A percentile compares a stretch with the other conserved stretches of the same genome.
Evolutionary conservation across 2,329 filamentous ascomycete genomes (phyloP).

Genomic region (Scorias spongiosa): DNA sequence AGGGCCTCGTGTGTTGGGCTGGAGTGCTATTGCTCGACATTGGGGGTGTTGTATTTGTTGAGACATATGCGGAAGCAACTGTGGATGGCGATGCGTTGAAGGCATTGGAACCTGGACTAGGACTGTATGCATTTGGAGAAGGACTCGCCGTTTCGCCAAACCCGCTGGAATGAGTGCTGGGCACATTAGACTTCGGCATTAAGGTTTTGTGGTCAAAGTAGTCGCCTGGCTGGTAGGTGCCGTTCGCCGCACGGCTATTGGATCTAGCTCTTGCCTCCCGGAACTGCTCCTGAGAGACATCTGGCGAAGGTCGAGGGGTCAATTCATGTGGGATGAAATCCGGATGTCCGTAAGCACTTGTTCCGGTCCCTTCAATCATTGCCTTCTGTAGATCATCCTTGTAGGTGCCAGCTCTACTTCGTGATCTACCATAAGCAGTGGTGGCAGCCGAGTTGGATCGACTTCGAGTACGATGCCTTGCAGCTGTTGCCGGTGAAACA

Average conservation of each 20-base stretch:
- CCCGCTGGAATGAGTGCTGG: background rate
- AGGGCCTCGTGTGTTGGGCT: slow-evolving; percentile 14
- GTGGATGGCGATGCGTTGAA: background rate
- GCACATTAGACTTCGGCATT: too few relatives aligned
- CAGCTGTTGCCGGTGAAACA: slow-evolving; percentile 23
- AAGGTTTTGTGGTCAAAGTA: slow-evolving; percentile 14
- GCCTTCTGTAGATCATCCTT: slow-evolving; percentile 38
- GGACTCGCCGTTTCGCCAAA: background rate
- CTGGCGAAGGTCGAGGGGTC: slow-evolving; percentile 14
- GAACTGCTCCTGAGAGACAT: slow-evolving; percentile 4
- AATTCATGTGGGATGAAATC: slow-evolving; percentile 22
- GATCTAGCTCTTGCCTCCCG: slow-evolving; percentile 6
- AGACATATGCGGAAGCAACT: background rate
- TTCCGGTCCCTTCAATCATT: slow-evolving; percentile 31
- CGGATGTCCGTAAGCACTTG: slow-evolving; percentile 17
- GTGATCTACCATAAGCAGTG: slow-evolving; percentile 32
- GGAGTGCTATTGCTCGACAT: slow-evolving; percentile 32
- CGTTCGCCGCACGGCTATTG: slow-evolving; percentile 5
- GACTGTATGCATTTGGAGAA: background rate
- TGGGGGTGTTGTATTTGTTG: slow-evolving; percentile 35
- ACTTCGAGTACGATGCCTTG: slow-evolving; percentile 28
- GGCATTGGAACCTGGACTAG: background rate
- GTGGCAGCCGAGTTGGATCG: slow-evolving; percentile 40
- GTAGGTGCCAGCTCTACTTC: slow-evolving; percentile 34
- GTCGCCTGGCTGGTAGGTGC: slow-evolving; percentile 6